Conservation (phyloP, 2,329 filamentous ascomycete genomes). For the Fusarium sp. region DNA sequence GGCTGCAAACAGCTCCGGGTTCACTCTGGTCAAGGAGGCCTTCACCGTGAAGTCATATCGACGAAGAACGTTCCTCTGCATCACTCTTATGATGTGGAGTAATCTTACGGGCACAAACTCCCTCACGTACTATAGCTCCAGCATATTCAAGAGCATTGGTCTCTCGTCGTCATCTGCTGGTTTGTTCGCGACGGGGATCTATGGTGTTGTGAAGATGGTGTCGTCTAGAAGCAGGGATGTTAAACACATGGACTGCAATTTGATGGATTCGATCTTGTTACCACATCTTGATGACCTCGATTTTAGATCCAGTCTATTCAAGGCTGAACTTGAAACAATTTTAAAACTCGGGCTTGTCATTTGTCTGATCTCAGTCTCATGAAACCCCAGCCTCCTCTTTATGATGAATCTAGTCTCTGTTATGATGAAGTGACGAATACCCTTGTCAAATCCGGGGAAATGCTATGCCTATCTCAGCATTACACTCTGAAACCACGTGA, state of each 20-base stretch:
- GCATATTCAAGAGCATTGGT: conserved; percentile 19
- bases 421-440: neutral
- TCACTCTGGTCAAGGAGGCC: conserved; percentile 70
- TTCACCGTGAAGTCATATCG: conserved; percentile 68
- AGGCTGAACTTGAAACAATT: neutral
- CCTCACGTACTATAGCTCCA: conserved; percentile 48
- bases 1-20: conserved; percentile 45
- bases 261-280: neutral
- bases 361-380: neutral
- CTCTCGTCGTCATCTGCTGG: conserved; percentile 15
- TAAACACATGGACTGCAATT: neutral
- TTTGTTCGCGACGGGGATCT: conserved; percentile 15
- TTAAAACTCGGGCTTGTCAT: neutral
- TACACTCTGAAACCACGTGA: conserved; percentile 28
- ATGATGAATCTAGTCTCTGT: neutral
- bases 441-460: conserved; percentile 21
- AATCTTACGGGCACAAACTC: conserved; percentile 56
- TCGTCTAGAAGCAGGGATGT: neutral
- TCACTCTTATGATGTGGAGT: conserved; percentile 70
- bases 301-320: neutral
- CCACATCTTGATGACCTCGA: neutral
- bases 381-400: neutral
- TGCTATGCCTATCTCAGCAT: conserved; percentile 28
- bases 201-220: conserved; percentile 18
- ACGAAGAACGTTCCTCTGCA: conserved; percentile 69